A percentile compares a stretch with the other conserved stretches of the same genome.
Evolutionary conservation across 2,329 filamentous ascomycete genomes (phyloP).

Genomic region (Stagonosporopsis chrysanthemi): DNA sequence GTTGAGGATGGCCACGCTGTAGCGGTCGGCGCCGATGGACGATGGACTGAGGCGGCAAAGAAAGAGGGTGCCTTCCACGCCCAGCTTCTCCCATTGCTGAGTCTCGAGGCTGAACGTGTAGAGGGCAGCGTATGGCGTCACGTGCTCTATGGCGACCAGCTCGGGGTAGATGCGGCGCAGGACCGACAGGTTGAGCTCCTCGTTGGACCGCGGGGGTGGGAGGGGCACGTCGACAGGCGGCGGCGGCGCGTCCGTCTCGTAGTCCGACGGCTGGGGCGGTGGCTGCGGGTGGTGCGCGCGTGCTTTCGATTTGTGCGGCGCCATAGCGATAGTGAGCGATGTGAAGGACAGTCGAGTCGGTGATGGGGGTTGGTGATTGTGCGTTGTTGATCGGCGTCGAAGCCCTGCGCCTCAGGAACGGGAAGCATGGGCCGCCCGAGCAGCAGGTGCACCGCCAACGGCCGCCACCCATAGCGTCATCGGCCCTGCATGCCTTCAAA

Average conservation of each 20-base stretch:
- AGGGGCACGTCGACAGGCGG: constrained; percentile 49
- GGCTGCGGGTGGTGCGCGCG: constrained; percentile 39
- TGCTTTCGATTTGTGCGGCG: constrained; percentile 40
- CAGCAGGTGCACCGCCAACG: constrained; percentile 12
- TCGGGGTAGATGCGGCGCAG: constrained; percentile 81
- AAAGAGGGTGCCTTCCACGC: constrained; percentile 87
- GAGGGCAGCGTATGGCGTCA: constrained; percentile 85
- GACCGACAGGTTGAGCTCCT: constrained; percentile 86
- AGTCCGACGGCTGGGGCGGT: constrained; percentile 61
- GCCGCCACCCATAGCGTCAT: constrained; percentile 19
- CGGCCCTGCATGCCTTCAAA: constrained; percentile 10
- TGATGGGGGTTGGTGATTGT: constrained; percentile 5
- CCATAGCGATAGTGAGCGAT: constrained; percentile 29
- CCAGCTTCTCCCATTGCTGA: constrained; percentile 81
- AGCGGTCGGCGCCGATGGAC: constrained; percentile 51
- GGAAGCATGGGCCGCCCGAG: constrained; percentile 5
- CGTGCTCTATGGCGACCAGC: constrained; percentile 75
- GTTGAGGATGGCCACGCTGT: constrained; percentile 57
- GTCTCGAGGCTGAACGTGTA: constrained; percentile 76
- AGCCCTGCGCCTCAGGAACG: not conserved
- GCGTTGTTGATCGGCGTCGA: constrained; percentile 2
- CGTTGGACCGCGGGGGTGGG: constrained; percentile 71
- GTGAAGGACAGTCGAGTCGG: not conserved
- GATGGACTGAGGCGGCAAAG: constrained; percentile 69
- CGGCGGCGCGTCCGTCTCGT: constrained; percentile 58